Evolutionary conservation across 2,329 filamentous ascomycete species (phyloP), one percentile per base, ranked within the genome.

Genomic region (Cladosporium cucumerinum): DNA sequence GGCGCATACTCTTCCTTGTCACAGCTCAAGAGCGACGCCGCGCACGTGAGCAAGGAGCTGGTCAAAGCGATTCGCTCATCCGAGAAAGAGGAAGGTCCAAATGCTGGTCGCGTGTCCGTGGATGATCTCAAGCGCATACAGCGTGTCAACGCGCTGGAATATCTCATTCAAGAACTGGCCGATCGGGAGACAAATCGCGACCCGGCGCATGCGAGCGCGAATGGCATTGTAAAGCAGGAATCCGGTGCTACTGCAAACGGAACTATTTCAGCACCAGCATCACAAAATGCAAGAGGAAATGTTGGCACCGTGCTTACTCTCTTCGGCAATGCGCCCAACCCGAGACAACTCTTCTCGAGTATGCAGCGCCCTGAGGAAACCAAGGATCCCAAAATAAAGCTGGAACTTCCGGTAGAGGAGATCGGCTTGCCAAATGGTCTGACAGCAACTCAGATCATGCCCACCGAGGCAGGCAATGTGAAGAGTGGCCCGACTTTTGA

Each of bases 321-420:
- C 1, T 89, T 88, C 69, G 92, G 91, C 63, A 90, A 88, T 69
- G 90, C 90, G 48, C 87, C 89, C 1, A 87, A 87, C 54, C 85
- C 90, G 39, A 89, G 88, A 70, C 90, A 94, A 66, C 81, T 97
- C 4, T 97, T 95, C 75, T 96, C 94, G 4, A 96, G 93, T 76
- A 81, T 97, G 58, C 91, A 90, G 69, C 82, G 85, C 63, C 39
- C 57, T 7, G 36, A 36, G 26, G 49, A 57, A 10, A 66, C 60
- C 16, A 28, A 43, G 36, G 49, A 55, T n/a, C 18, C 60, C 11
- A 32, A 43, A 23, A 23, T 62, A 23, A 62, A 62, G 34, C 58
- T 65, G n/a, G 75, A 78, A 36, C 72, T 81, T 30, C 74, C 73
- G 0, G 78, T 92, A 11, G 83, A 85, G 60, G 89, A 92, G 72